Evolutionary conservation across 2,329 filamentous ascomycete genomes (phyloP).

Genomic region (Epichloe hybrida): DNA sequence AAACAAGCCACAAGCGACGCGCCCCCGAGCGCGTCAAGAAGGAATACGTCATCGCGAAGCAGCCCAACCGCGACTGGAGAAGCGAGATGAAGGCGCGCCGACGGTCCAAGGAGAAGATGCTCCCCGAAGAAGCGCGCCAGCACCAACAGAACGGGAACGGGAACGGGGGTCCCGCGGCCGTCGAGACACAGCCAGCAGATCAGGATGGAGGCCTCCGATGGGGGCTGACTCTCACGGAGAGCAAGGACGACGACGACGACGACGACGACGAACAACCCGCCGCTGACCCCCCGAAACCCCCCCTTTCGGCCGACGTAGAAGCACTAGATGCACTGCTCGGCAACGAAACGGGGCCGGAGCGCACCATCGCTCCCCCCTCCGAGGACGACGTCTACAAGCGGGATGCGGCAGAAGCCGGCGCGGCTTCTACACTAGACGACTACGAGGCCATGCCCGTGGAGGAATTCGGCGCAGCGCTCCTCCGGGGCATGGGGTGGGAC

Average conservation of each 20-base stretch:
- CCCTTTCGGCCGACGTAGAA: slow-evolving; percentile 28
- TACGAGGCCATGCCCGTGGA: slow-evolving; percentile 86
- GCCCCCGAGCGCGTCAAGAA: slow-evolving; percentile 15
- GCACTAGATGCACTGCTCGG: slow-evolving; percentile 56
- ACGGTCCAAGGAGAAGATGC: too few relatives aligned
- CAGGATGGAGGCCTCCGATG: slow-evolving; percentile 41
- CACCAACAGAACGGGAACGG: slow-evolving; percentile 27
- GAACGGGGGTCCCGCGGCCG: slow-evolving; percentile 7
- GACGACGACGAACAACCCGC: slow-evolving; percentile 11
- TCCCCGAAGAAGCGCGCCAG: slow-evolving; percentile 42
- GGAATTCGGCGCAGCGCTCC: slow-evolving; percentile 80
- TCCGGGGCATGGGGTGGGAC: slow-evolving; percentile 95
- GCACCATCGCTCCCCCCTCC: slow-evolving; percentile 38
- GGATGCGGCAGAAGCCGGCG: slow-evolving; percentile 60
- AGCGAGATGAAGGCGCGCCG: slow-evolving; percentile 34
- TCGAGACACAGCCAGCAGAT: slow-evolving; percentile 26
- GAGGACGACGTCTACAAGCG: slow-evolving; percentile 56
- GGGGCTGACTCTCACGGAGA: slow-evolving; percentile 34
- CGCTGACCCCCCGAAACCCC: background rate
- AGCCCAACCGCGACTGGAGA: slow-evolving; percentile 50
- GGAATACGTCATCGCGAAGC: slow-evolving; percentile 41
- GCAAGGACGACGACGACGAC: slow-evolving; percentile 29
- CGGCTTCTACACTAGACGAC: slow-evolving; percentile 63
- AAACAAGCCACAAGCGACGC: slow-evolving; percentile 25
- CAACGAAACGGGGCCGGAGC: slow-evolving; percentile 30